Evolutionary conservation across 257 asterid genomes (phyloP).

Genomic region (Agastache rugosa): DNA sequence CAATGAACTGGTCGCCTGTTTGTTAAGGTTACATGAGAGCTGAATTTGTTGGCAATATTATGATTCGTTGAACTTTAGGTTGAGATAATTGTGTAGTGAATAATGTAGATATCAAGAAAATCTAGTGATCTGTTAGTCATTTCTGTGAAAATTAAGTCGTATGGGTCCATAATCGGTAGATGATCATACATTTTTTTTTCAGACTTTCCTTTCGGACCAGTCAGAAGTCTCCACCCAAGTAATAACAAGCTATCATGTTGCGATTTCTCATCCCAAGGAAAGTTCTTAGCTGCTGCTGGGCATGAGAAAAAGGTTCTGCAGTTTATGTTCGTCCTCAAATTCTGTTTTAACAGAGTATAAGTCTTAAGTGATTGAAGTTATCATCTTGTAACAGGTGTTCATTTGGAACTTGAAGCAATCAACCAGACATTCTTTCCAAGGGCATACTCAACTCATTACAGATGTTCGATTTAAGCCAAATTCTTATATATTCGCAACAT

Average conservation of each 20-base stretch:
- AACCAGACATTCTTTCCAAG: constrained; percentile 23
- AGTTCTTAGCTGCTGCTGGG: constrained; percentile 59
- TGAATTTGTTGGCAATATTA: neutral
- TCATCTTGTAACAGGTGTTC: constrained; percentile 42
- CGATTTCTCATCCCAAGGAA: constrained; percentile 51
- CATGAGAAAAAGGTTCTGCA: constrained; percentile 55
- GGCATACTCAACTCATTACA: constrained; percentile 47
- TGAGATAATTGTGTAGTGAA: neutral
- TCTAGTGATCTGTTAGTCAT: constrained; percentile 7
- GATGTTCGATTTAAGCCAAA: constrained; percentile 52
- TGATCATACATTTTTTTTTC: neutral
- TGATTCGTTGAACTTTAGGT: neutral
- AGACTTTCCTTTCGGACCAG: constrained; percentile 44
- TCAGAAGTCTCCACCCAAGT: constrained; percentile 39
- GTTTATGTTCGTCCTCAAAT: neutral
- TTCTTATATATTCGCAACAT: constrained; percentile 55
- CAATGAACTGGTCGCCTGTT: neutral
- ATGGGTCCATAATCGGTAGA: constrained; percentile 8
- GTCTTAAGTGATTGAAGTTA: neutral
- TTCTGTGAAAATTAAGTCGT: neutral
- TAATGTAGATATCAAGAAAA: neutral
- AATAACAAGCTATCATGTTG: constrained; percentile 52
- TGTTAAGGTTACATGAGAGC: neutral
- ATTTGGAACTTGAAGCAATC: constrained; percentile 40
- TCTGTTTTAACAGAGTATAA: neutral